Base-by-base conservation (phyloP, 208 protist genomes). In the Vickermania ingenoplastis region DNA sequence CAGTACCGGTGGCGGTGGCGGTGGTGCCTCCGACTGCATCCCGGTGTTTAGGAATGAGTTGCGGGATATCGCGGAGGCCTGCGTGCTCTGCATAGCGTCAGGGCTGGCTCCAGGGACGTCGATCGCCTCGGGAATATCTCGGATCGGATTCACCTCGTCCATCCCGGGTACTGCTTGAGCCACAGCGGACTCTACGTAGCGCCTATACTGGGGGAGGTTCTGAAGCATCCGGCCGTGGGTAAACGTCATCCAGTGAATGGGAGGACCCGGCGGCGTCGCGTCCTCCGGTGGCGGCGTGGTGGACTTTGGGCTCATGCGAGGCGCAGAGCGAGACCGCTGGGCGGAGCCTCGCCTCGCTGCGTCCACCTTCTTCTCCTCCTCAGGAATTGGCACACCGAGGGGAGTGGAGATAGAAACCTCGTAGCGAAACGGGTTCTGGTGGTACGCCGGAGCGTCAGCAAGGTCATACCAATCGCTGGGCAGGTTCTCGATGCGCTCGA, bases 381-480 rank as follows among this genome's bases (percentile, higher is more conserved):
- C 50, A 51, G n/a, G 22, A 30, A 24, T 57, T 2, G 23, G 27
- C 49, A 68, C 58, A 2, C 29, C 23, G 36, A 17, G 36, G 1
- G 45, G 28, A 24, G 49, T 55, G 26, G 30, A 24, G 31, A 75
- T 14, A 1, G 60, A 52, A 13, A 85, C 79, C 49, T 81, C 66
- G 49, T 85, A 85, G 30, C 75, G 79, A 56, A 85, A 81, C 1
- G 79, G 79, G 29, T 85, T 70, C 11, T 62, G 69, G 31, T 64
- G 60, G 53, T 72, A 85, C 11, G 74, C 66, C n/a, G 71, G 62
- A 49, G 71, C 71, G 45, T 28, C 29, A 24, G 41, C 52, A 17
- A 69, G 67, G 4, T 64, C 52, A n/a, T 68, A 65, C 83, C 86
- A 93, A 29, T 79, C 74, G 0, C 67, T 49, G 0, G 86, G 86